Percentiles rank a stretch among this genome's conserved stretches.
These are phyloP conservation scores for Monoraphidium neglectum DNA, from an alignment of 139 green algal species.

Conservation along the genomic window DNA sequence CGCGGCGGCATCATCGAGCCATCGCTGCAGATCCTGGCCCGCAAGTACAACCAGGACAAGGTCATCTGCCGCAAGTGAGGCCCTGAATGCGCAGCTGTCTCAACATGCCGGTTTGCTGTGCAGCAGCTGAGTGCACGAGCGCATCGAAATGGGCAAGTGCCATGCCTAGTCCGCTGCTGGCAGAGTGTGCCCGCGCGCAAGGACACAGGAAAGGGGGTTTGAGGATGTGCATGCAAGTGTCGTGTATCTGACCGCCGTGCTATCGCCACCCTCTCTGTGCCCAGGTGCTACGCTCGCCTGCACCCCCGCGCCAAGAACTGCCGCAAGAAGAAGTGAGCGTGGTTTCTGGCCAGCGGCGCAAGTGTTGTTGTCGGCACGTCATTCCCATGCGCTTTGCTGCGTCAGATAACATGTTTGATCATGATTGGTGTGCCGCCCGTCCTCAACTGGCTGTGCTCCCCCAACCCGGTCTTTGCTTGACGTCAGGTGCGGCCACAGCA, in stretches of 20 bases:
- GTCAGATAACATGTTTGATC: too few species aligned
- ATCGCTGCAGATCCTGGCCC: constrained; percentile 94
- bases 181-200: too few species aligned
- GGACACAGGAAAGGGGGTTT: too few species aligned
- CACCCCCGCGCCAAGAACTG: constrained; percentile 98
- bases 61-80: constrained; percentile 99
- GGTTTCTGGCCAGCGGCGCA: neutral
- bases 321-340: constrained; percentile 76
- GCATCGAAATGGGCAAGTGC: too few species aligned
- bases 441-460: constrained; percentile 7
- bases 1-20: constrained; percentile 99
- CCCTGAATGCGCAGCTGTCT: neutral
- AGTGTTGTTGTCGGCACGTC: too few species aligned
- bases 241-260: too few species aligned
- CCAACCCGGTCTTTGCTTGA: neutral
- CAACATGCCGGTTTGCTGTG: too few species aligned
- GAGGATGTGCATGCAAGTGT: too few species aligned
- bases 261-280: too few species aligned
- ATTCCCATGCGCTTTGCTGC: too few species aligned
- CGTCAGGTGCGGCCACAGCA: constrained; percentile 61
- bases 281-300: constrained; percentile 97
- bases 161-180: too few species aligned
- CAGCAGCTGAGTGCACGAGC: constrained; percentile 3
- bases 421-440: too few species aligned
- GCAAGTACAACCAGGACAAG: constrained; percentile 99